Base-by-base conservation (phyloP, 2,329 filamentous ascomycete genomes). In the Aspergillus sp. region DNA sequence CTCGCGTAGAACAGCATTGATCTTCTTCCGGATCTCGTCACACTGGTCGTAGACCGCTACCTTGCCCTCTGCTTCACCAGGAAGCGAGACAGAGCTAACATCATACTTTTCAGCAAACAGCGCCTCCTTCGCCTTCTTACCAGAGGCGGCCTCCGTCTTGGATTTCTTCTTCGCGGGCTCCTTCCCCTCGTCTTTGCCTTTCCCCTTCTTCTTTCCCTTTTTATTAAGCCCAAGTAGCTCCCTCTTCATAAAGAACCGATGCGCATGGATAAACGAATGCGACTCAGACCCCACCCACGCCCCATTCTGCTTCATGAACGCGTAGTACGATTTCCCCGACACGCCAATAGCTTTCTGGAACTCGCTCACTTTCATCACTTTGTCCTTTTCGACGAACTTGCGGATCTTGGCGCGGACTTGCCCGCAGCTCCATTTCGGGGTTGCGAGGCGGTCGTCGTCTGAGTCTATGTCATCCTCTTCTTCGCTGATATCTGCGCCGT, bases 21-120 rank as follows among this genome's bases (percentile, higher is more conserved):
- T 85, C 73, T 86, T 86, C 66, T 75, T 78, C 47, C 84, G 80
- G 13, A 86, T 67, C 51, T 83, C 82, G 61, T 86, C 80, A 70
- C 83, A 86, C 5, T 80, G 82, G 60, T 86, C 83, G 65, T 74
- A 86, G 33, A 87, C 72, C 1, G 73, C 70, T 6, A 86, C 82
- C 0, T 57, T 64, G 34, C 76, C 74, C 0, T 69, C 65, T 0
- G 76, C 77, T 67, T 87, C 83, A 12, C 80, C 79, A 0, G 74
- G 70, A 0, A 86, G 73, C 8, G 67, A 51, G 27, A 85, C 68
- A 15, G 61, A 70, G 34, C 73, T 70, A 19, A 83, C 71, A 61
- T 82, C 76, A 33, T 63, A 64, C 22, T 77, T 71, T 40, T 69
- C 60, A 12, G 53, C 20, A 11, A 59, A 61, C 15, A 69, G 65